Base-by-base conservation (phyloP, 2,329 filamentous ascomycete species). In the Hypocreales sp. region DNA sequence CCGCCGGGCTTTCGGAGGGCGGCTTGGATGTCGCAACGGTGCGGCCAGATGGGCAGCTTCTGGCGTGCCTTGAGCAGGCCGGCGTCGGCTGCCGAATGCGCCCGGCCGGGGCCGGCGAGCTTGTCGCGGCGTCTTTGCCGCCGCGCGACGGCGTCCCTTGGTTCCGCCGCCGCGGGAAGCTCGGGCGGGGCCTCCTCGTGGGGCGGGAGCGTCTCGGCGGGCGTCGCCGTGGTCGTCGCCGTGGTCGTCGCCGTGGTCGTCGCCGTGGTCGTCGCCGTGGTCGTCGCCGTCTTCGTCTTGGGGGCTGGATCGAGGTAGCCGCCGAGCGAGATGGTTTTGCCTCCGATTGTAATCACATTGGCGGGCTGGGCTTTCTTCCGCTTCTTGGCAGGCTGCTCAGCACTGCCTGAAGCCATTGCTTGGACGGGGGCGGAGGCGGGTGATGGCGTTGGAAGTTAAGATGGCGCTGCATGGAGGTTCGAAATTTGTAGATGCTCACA, bases 1-100 rank as follows among this genome's bases (percentile, higher is more conserved):
- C 71, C 73, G 19, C 69, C 55, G 11, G 37, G 27, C 5, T 46
- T 41, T 9, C 59, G 58, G 6, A 93, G 55, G 3, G 68, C 60
- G 11, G 60, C 45, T 20, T 72, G 71, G 26, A 94, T 92, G 15
- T 76, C 65, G 19, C 74, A 60, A 25, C 71, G 71, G 36, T 84
- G 69, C 4, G 66, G 56, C 72, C 81, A 93, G 38, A 94, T 87
- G 0, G 86, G 86, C 4, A 94, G 64, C 10, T 70, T 61, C 44
- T 78, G 70, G 14, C 83, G 69, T 6, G 60, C 53, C 26, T 55
- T 52, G 15, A 61, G 45, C 7, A 57, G 38, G 2, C 35, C 38
- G 3, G 44, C 36, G 21, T 58, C 51, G 20, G 48, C 48, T 8
- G 32, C 35, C 17, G 27, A 34, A 20, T 35, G 35, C 19, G 26